Evolutionary conservation across 805 yeast genomes (phyloP).

Genomic region (Hanseniaspora meyeri): DNA sequence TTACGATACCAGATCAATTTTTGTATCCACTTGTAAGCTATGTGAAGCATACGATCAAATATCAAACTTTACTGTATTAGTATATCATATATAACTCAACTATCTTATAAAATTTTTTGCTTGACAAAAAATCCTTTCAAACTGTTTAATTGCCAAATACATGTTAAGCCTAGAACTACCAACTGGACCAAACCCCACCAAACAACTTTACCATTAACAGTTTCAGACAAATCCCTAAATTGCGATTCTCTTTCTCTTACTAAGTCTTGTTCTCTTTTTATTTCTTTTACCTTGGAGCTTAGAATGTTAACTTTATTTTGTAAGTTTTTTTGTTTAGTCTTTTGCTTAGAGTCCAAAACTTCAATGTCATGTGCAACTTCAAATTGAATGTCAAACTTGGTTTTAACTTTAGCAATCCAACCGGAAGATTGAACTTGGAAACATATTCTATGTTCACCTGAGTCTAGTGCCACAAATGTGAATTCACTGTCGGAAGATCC

Average conservation of each 20-base stretch:
- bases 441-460: constrained; percentile 72
- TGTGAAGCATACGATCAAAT: no score
- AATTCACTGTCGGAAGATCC: constrained; percentile 55
- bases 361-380: constrained; percentile 53
- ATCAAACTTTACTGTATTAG: no score
- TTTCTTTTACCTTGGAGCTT: constrained; percentile 44
- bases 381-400: constrained; percentile 51
- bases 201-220: constrained; percentile 56
- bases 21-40: background rate
- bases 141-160: constrained; percentile 63
- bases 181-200: constrained; percentile 64
- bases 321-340: constrained; percentile 41
- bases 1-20: background rate
- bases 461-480: constrained; percentile 58
- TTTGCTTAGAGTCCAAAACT: constrained; percentile 52
- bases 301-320: constrained; percentile 46
- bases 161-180: constrained; percentile 50
- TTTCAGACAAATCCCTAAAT: constrained; percentile 61
- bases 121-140: constrained; percentile 66
- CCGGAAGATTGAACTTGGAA: constrained; percentile 41
- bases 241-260: constrained; percentile 64
- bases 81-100: background rate
- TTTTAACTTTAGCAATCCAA: constrained; percentile 49
- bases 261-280: constrained; percentile 51
- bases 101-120: constrained; percentile 39